phyloP scores from a whole-genome alignment of 2,329 filamentous ascomycete species.

The Laburnicola sp. region DNA sequence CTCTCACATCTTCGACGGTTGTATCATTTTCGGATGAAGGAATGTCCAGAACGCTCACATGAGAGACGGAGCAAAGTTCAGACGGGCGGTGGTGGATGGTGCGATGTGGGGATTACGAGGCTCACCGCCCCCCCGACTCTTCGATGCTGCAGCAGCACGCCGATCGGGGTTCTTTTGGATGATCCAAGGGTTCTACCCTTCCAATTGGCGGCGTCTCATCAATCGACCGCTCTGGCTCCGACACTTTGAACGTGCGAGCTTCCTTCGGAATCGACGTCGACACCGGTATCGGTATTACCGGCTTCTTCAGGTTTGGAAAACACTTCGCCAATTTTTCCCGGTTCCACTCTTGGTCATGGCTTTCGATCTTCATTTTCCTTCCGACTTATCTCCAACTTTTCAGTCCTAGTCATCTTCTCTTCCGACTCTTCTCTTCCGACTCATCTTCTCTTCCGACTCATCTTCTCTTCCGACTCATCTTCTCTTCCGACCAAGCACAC shows the following conservation, averaged over 20 bases:
- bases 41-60: slow-evolving; percentile 5
- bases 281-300: too few relatives aligned
- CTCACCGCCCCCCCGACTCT: slow-evolving; percentile 6
- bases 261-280: background rate
- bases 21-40: background rate
- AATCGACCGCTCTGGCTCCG: background rate
- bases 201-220: background rate
- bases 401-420: too few relatives aligned
- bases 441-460: background rate
- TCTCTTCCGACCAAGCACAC: too few relatives aligned
- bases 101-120: slow-evolving; percentile 2
- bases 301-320: background rate
- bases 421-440: too few relatives aligned
- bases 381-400: too few relatives aligned
- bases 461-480: background rate
- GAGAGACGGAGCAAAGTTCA: slow-evolving; percentile 5
- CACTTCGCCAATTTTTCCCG: too few relatives aligned
- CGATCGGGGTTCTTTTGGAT: slow-evolving; percentile 1
- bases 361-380: background rate
- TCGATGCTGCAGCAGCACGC: slow-evolving; percentile 5
- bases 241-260: background rate
- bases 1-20: background rate
- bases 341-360: background rate
- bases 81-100: slow-evolving; percentile 4
- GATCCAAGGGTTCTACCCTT: slow-evolving; percentile 4